phyloP scores from a whole-genome alignment of 2,329 filamentous ascomycete species.

The Cladosporium sp. region DNA sequence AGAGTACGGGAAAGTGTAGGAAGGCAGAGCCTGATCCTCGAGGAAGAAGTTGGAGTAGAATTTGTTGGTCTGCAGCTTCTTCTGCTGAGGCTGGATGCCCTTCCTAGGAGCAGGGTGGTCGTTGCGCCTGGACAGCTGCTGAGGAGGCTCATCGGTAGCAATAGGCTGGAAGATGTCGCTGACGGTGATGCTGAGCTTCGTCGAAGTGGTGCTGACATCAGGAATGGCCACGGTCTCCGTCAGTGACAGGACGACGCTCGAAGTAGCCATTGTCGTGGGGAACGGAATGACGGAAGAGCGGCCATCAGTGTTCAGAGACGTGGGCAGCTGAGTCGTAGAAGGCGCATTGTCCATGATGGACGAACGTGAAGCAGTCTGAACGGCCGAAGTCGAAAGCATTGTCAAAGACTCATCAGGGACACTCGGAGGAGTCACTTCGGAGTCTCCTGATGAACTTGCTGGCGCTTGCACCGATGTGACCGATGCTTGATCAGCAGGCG shows the following conservation, averaged over 20 bases:
- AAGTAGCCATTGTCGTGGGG: constrained; percentile 20
- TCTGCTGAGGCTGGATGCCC: constrained; percentile 34
- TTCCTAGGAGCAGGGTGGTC: constrained; percentile 37
- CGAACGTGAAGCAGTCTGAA: constrained; percentile 22
- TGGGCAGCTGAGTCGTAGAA: constrained; percentile 12
- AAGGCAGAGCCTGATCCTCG: constrained; percentile 59
- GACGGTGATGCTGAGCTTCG: constrained; percentile 20
- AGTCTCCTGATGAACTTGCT: neutral
- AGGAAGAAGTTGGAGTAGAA: constrained; percentile 69
- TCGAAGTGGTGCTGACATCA: constrained; percentile 20
- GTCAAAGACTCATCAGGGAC: constrained; percentile 23
- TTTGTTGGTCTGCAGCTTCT: constrained; percentile 65
- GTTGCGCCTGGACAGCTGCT: constrained; percentile 33
- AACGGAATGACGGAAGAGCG: constrained; percentile 26
- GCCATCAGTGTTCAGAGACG: constrained; percentile 18
- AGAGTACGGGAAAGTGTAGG: constrained; percentile 62
- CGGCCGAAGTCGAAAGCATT: constrained; percentile 23
- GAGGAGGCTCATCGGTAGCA: constrained; percentile 34
- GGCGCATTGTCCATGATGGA: constrained; percentile 18
- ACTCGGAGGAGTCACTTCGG: constrained; percentile 13
- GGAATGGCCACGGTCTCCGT: constrained; percentile 23
- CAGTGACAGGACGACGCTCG: constrained; percentile 25
- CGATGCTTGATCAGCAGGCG: neutral
- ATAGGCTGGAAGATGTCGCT: constrained; percentile 38
- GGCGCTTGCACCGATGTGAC: neutral